Percentiles rank a stretch among this genome's conserved stretches.
Conservation (phyloP, 495 filamentous ascomycete species). For the Mycothermus thermophilus region DNA sequence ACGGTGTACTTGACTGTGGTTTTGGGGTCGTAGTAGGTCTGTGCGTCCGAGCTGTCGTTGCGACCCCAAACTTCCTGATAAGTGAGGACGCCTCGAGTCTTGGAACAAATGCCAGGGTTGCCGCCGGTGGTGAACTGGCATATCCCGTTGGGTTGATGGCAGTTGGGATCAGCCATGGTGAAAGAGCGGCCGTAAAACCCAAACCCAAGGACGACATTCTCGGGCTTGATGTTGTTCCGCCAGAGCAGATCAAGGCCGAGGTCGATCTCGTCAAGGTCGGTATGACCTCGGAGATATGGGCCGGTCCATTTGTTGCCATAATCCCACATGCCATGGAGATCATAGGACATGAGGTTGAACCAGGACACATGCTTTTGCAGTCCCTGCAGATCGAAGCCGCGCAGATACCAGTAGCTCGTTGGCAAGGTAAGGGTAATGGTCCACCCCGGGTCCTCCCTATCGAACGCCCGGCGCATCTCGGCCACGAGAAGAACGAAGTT, state of each 20-base stretch:
- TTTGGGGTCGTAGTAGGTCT: slow-evolving; percentile 9
- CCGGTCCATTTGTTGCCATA: slow-evolving; percentile 12
- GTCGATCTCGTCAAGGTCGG: slow-evolving; percentile 42
- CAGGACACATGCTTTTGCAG: slow-evolving; percentile 33
- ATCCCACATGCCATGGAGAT: slow-evolving; percentile 27
- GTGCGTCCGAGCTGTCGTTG: slow-evolving; percentile 4
- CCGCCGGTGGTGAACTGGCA: slow-evolving; percentile 18
- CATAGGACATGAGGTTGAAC: slow-evolving; percentile 46
- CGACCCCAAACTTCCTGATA: slow-evolving; percentile 27
- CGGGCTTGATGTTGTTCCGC: slow-evolving; percentile 31
- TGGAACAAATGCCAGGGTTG: slow-evolving; percentile 19
- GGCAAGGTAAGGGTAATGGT: slow-evolving; percentile 32
- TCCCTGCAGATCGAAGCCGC: slow-evolving; percentile 32
- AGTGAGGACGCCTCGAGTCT: slow-evolving; percentile 18
- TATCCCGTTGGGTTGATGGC: slow-evolving; percentile 6
- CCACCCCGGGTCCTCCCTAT: neutral
- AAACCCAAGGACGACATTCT: slow-evolving; percentile 32
- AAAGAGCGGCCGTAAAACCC: slow-evolving; percentile 39
- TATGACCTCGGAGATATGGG: slow-evolving; percentile 29
- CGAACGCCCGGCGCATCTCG: slow-evolving; percentile 1
- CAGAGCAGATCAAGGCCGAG: slow-evolving; percentile 34
- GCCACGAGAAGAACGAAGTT: slow-evolving; percentile 21
- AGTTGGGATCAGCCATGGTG: slow-evolving; percentile 7
- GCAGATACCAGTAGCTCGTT: slow-evolving; percentile 41
- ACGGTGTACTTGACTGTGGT: slow-evolving; percentile 25